Base-by-base conservation (phyloP, 805 yeast genomes). In the Ogataea corticis region DNA sequence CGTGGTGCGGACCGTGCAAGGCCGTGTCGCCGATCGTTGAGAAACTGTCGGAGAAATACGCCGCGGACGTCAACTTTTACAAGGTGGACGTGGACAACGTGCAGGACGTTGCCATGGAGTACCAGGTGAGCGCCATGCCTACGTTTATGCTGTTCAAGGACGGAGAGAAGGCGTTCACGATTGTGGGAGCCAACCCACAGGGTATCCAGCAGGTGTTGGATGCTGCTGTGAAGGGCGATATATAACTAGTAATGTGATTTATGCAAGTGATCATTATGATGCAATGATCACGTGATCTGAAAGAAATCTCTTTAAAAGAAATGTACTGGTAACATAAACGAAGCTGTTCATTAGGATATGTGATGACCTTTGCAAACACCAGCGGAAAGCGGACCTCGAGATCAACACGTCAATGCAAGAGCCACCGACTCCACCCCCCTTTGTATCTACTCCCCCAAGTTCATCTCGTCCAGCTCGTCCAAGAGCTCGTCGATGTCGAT, bases 401-500 rank as follows among this genome's bases (percentile, higher is more conserved):
- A n/a, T n/a, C n/a, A n/a, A n/a, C n/a, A n/a, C n/a, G n/a, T n/a
- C n/a, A n/a, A n/a, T n/a, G n/a, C n/a, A n/a, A n/a, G 12, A 27
- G 29, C 12, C 29, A 12, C 9, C 9, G 29, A 27, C 9, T 10
- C 9, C 29, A 9, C 29, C 29, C 6, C 15, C 16, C 16, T n/a
- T 21, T 21, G 25, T 6, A 21, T 21, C 25, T 58, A 61, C 53
- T 79, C 88, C 33, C 84, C 90, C 65, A 91, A 73, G 23, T 87
- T 87, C 96, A 91, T 85, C 47, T 87, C 97, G 57, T 90, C 97
- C 59, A 94, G 75, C 65, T 94, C 99, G 58, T 94, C 98, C 69
- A 94, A 75, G 57, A 94, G 76, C 70, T 94, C 98, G 61, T 91
- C 96, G 46, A 94, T 81, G 49, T 83, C 89, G 56, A 94, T 87